phyloP scores from a whole-genome alignment of 2,329 filamentous ascomycete genomes.

The Clathrospora elynae region DNA sequence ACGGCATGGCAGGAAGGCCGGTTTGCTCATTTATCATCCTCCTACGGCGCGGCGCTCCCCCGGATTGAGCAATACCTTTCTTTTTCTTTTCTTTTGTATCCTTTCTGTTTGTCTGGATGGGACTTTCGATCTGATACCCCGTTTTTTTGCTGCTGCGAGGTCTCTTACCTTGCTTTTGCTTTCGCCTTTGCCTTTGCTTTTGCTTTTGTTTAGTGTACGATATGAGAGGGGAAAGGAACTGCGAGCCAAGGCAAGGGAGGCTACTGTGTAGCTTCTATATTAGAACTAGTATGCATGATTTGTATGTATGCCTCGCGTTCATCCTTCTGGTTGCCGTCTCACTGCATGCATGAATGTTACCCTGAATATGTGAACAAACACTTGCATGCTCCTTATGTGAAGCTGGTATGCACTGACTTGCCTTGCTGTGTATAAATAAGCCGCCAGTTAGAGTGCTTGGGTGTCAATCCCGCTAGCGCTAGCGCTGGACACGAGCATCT shows the following conservation, averaged over 20 bases:
- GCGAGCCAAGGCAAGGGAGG: no score
- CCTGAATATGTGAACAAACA: no score
- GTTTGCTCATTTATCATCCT: slow-evolving; percentile 4
- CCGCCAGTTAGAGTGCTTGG: no score
- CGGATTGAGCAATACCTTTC: slow-evolving; percentile 11
- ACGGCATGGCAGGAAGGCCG: slow-evolving; percentile 1
- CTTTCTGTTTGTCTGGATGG: slow-evolving; percentile 17
- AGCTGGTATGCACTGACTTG: no score
- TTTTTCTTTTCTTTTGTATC: slow-evolving; percentile 11
- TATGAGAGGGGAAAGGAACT: no score
- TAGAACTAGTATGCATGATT: slow-evolving; percentile 15
- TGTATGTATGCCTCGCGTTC: not conserved
- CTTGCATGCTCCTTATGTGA: no score
- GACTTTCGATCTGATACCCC: slow-evolving; percentile 42
- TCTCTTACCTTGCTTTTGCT: not conserved
- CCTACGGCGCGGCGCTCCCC: slow-evolving; percentile 10
- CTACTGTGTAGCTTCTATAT: slow-evolving; percentile 18
- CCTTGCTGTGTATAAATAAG: no score
- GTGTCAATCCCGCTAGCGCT: slow-evolving; percentile 14
- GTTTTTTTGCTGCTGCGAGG: slow-evolving; percentile 15
- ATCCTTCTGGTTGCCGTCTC: not conserved
- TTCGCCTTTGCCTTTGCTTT: slow-evolving; percentile 14
- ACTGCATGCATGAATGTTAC: not conserved
- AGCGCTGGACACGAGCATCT: no score
- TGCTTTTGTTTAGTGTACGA: slow-evolving; percentile 12